Evolutionary conservation across 2,329 filamentous ascomycete genomes (phyloP).

Genomic region (Sphaerostilbella broomeana): DNA sequence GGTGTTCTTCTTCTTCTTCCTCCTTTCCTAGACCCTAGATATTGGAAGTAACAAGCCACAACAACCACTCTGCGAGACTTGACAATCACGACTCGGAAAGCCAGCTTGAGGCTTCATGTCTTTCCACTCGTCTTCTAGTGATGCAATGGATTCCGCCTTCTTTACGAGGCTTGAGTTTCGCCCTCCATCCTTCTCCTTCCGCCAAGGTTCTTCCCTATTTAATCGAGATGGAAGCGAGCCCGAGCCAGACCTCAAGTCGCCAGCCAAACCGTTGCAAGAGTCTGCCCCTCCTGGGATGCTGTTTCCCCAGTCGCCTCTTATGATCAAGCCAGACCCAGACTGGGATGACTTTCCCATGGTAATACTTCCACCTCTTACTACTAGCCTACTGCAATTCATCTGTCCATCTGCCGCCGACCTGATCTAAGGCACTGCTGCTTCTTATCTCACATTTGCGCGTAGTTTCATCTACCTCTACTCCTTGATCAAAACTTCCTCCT

Average conservation of each 20-base stretch:
- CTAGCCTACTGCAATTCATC: background rate
- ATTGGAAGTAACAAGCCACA: background rate
- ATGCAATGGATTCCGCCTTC: conserved; percentile 8
- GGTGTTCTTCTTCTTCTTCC: too few relatives aligned
- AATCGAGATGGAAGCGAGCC: conserved; percentile 5
- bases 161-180: background rate
- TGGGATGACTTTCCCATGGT: conserved; percentile 5
- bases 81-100: too few relatives aligned
- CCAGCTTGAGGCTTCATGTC: too few relatives aligned
- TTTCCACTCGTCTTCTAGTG: background rate
- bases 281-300: conserved; percentile 1
- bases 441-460: conserved; percentile 2
- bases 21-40: too few relatives aligned
- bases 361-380: conserved; percentile 1
- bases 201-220: background rate
- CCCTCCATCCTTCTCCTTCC: background rate
- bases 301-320: conserved; percentile 1
- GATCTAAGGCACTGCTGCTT: too few relatives aligned
- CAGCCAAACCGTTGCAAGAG: background rate
- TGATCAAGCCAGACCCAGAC: background rate
- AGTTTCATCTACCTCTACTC: conserved; percentile 4
- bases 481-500: conserved; percentile 10
- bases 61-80: too few relatives aligned
- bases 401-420: conserved; percentile 2
- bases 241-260: background rate